Evolutionary conservation across 2,329 filamentous ascomycete species (phyloP), one percentile per base, ranked within the genome.

Genomic region (Penicillium sp.): DNA sequence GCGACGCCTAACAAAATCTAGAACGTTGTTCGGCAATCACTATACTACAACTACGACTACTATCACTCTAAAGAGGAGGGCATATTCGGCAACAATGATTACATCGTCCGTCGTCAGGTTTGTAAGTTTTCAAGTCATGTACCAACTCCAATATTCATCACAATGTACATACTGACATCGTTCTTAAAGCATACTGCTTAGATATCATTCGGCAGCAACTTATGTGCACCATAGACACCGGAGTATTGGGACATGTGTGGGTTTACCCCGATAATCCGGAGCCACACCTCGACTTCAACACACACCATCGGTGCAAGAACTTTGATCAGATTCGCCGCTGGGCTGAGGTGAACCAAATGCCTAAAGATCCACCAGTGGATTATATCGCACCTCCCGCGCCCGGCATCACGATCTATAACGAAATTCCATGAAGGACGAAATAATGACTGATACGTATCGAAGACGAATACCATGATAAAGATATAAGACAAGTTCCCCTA

Each of bases 281-380:
- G 44, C 77, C 83, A 0, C 86, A 85, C 60, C 83, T 85, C 2
- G 84, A 88, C 67, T 87, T 87, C 71, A 84, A 85, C 63, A 86
- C 84, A 0, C 75, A 76, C 55, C 86, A 87, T 66, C 75, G 75
- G 48, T 87, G 85, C 68, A 80, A 82, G 33, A 83, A 85, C 65
- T 86, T 82, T 52, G 82, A 85, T 2, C 77, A 74, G 1, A 70
- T 86, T 5, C 70, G 79, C 27, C 60, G 71, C 16, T 88, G 83
- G 83, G 84, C 84, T 1, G 77, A 84, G 57, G 69, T 68, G 29
- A 75, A 81, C 26, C 84, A 87, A 67, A 35, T 72, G 51, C 80
- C 80, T 59, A 79, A 72, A 31, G 66, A 74, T 5, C 66, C 74
- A 5, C 78, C 79, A 14, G 48, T 52, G 11, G 75, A 77, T 51